These are phyloP conservation scores for Globisporangium canariense DNA, from an alignment of 352 stramenopile species.

Conservation along the genomic window DNA sequence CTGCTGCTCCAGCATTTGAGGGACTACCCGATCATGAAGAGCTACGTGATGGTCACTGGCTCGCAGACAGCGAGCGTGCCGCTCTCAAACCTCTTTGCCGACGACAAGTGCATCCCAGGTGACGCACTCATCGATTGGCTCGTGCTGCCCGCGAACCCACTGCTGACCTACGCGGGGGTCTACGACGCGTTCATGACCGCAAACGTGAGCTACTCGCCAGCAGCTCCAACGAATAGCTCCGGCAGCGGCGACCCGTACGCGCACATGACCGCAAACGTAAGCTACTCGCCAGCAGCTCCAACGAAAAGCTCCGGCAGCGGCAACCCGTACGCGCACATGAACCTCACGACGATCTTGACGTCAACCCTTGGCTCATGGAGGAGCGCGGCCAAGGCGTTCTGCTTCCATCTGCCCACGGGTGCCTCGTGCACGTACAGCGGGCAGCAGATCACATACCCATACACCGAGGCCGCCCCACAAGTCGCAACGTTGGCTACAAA, in stretches of 20 bases:
- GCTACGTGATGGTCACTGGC: slow-evolving; percentile 10
- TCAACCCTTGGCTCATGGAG: neutral
- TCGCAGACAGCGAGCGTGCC: slow-evolving; percentile 15
- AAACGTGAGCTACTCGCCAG: neutral
- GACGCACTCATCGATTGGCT: slow-evolving; percentile 26
- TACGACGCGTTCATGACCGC: slow-evolving; percentile 10
- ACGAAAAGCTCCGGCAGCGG: neutral
- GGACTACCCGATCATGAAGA: slow-evolving; percentile 29
- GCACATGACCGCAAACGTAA: neutral
- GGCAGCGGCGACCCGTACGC: neutral
- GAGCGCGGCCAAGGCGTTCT: slow-evolving; percentile 12
- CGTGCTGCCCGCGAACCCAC: slow-evolving; percentile 15
- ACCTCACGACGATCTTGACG: slow-evolving; percentile 1
- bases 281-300: neutral
- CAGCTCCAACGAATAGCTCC: neutral
- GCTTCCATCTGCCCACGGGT: slow-evolving; percentile 29
- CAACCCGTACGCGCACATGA: neutral
- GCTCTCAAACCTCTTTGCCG: slow-evolving; percentile 36
- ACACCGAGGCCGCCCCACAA: slow-evolving; percentile 7
- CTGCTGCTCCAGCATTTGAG: slow-evolving; percentile 30
- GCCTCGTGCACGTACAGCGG: slow-evolving; percentile 25
- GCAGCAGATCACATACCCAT: slow-evolving; percentile 24
- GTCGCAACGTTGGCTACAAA: neutral
- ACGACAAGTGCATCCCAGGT: slow-evolving; percentile 32
- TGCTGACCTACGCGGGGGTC: slow-evolving; percentile 22